A percentile compares a stretch with the other conserved stretches of the same genome.
Conservation (phyloP, 2,329 filamentous ascomycete species). For the Domatiomyces globalis region DNA sequence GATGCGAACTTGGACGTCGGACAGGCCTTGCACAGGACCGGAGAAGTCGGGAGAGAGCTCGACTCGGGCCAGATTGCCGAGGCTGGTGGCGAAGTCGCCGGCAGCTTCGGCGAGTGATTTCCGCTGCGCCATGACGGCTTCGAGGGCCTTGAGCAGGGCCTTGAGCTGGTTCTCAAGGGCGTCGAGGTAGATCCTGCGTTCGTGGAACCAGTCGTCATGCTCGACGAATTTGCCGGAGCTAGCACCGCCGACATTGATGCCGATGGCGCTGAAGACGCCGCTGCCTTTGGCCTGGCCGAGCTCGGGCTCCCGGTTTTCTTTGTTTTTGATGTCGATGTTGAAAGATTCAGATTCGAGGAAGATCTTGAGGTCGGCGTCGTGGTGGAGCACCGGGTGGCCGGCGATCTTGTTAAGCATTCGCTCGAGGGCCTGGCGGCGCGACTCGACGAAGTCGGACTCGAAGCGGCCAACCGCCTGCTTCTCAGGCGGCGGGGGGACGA, state of each 20-base stretch:
- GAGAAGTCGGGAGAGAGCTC: slow-evolving; percentile 83
- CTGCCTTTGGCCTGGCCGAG: slow-evolving; percentile 64
- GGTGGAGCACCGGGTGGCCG: slow-evolving; percentile 74
- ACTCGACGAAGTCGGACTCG: slow-evolving; percentile 92
- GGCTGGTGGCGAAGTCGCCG: slow-evolving; percentile 78
- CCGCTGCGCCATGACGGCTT: slow-evolving; percentile 78
- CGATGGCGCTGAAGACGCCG: slow-evolving; percentile 75
- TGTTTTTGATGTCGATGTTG: slow-evolving; percentile 94
- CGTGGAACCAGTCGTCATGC: slow-evolving; percentile 99
- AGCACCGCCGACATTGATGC: slow-evolving; percentile 59
- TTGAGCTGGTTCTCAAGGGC: slow-evolving; percentile 85
- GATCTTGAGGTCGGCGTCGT: slow-evolving; percentile 85
- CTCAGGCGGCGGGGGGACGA: slow-evolving; percentile 89
- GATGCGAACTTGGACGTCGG: slow-evolving; percentile 85
- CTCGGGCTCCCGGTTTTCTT: slow-evolving; percentile 77
- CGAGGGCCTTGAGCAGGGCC: slow-evolving; percentile 80
- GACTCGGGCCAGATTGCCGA: slow-evolving; percentile 84
- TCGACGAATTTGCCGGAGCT: slow-evolving; percentile 77
- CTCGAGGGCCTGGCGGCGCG: slow-evolving; percentile 75
- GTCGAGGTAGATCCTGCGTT: slow-evolving; percentile 86
- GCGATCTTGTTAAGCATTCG: slow-evolving; percentile 97
- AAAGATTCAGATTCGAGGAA: slow-evolving; percentile 95
- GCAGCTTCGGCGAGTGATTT: slow-evolving; percentile 90
- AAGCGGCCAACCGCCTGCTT: slow-evolving; percentile 96
- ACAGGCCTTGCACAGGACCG: slow-evolving; percentile 76